These are phyloP conservation scores for Cytospora mali DNA, from an alignment of 2,329 filamentous ascomycete genomes.

Conservation along the genomic window DNA sequence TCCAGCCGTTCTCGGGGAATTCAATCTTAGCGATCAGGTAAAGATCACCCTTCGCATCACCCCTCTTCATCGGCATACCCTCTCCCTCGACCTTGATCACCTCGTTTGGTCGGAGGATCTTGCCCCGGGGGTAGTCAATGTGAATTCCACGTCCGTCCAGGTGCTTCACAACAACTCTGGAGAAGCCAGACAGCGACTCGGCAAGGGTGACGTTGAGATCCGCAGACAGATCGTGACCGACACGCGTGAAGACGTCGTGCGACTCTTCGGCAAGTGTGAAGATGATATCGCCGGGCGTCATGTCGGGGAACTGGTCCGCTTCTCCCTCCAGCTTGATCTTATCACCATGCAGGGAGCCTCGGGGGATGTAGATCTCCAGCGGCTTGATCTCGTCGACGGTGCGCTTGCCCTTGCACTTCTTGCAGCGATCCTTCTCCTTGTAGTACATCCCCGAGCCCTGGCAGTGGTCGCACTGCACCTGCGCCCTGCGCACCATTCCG, in stretches of 20 bases:
- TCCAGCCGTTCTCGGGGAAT: conserved; percentile 88
- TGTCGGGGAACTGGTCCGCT: conserved; percentile 87
- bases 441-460: conserved; percentile 82
- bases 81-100: conserved; percentile 84
- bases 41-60: conserved; percentile 81
- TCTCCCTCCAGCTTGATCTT: conserved; percentile 89
- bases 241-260: conserved; percentile 80
- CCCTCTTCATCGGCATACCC: conserved; percentile 91
- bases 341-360: conserved; percentile 84
- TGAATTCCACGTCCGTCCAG: conserved; percentile 90
- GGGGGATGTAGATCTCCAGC: conserved; percentile 92
- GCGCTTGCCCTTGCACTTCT: conserved; percentile 95
- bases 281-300: conserved; percentile 89
- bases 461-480: conserved; percentile 80
- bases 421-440: conserved; percentile 97
- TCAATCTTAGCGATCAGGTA: conserved; percentile 84
- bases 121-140: conserved; percentile 76
- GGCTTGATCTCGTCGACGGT: conserved; percentile 89
- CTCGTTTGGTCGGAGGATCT: conserved; percentile 80
- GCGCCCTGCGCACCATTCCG: conserved; percentile 80
- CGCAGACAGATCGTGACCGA: conserved; percentile 81
- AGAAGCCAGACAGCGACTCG: conserved; percentile 87
- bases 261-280: conserved; percentile 83
- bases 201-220: conserved; percentile 78
- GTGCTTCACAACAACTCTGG: conserved; percentile 86